A percentile compares a stretch with the other conserved stretches of the same genome.
Evolutionary conservation across 306 rosid species (phyloP).

Genomic region (Spatholobus suberectus): DNA sequence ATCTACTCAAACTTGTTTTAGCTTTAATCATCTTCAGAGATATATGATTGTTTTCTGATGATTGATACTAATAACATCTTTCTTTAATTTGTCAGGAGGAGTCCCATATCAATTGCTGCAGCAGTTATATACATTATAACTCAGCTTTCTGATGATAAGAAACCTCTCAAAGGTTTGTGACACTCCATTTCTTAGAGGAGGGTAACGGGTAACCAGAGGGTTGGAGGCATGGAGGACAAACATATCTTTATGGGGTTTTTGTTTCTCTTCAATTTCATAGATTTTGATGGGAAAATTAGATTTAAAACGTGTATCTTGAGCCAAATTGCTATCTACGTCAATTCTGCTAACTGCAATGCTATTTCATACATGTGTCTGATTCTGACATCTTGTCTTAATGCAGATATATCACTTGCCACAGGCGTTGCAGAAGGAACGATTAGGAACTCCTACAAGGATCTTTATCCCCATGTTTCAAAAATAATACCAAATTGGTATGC

Average conservation of each 20-base stretch:
- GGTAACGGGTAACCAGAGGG: neutral
- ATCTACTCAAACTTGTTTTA: slow-evolving; percentile 3
- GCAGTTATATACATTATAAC: slow-evolving; percentile 94
- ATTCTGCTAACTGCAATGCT: neutral
- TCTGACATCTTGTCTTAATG: slow-evolving; percentile 36
- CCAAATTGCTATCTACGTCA: neutral
- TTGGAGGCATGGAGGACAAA: slow-evolving; percentile 26
- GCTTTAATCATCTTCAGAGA: neutral
- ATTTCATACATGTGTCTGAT: neutral
- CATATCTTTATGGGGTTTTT: neutral
- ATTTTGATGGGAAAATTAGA: neutral
- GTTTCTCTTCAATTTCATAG: neutral
- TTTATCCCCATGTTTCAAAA: slow-evolving; percentile 87
- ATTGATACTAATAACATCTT: slow-evolving; percentile 12
- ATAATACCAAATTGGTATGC: slow-evolving; percentile 96
- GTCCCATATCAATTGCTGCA: slow-evolving; percentile 98
- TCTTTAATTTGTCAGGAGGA: slow-evolving; percentile 72
- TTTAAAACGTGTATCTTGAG: neutral
- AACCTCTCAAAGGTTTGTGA: slow-evolving; percentile 83
- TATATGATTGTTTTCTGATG: neutral
- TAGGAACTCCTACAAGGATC: slow-evolving; percentile 91
- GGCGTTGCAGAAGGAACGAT: slow-evolving; percentile 99
- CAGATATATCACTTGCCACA: slow-evolving; percentile 92
- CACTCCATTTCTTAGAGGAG: neutral
- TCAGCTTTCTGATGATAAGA: slow-evolving; percentile 92